Conservation (phyloP, 257 asterid genomes). For the Plectranthus barbatus region DNA sequence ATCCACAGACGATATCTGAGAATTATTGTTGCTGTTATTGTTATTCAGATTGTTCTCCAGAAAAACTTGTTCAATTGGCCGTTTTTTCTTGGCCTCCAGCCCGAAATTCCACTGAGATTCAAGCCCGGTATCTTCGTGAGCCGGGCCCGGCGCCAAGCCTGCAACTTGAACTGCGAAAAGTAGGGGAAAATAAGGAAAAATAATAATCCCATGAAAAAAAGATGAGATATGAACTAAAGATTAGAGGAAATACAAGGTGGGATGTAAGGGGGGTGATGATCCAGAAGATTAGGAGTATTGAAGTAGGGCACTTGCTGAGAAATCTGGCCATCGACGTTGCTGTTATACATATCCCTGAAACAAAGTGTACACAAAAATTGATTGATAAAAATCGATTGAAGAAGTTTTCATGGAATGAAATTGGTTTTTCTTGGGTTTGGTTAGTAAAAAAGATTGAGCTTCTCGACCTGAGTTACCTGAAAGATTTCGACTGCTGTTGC, state of each 20-base stretch:
- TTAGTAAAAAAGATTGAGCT: not conserved
- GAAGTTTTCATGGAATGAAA: not conserved
- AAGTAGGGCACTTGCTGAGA: constrained; percentile 62
- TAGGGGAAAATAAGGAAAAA: not conserved
- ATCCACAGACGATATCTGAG: constrained; percentile 77
- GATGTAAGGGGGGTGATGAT: constrained; percentile 84
- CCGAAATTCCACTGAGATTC: constrained; percentile 74
- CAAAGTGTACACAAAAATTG: not conserved
- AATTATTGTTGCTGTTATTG: constrained; percentile 43
- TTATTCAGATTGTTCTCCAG: constrained; percentile 45
- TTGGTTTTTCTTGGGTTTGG: not conserved
- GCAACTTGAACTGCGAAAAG: constrained; percentile 64
- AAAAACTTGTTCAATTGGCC: constrained; percentile 73
- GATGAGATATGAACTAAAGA: not conserved
- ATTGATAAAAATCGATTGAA: not conserved
- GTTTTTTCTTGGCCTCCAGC: constrained; percentile 52
- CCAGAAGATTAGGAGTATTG: constrained; percentile 56
- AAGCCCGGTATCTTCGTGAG: constrained; percentile 52
- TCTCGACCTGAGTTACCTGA: constrained; percentile 32
- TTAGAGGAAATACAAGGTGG: constrained; percentile 60
- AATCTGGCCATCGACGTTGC: constrained; percentile 74
- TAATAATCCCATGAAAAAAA: not conserved
- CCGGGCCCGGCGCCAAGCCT: constrained; percentile 62
- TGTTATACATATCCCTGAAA: constrained; percentile 58
- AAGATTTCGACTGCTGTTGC: constrained; percentile 45